Evolutionary conservation across 306 rosid genomes (phyloP), one percentile per base, ranked within the genome.

Genomic region (Glycine soja): DNA sequence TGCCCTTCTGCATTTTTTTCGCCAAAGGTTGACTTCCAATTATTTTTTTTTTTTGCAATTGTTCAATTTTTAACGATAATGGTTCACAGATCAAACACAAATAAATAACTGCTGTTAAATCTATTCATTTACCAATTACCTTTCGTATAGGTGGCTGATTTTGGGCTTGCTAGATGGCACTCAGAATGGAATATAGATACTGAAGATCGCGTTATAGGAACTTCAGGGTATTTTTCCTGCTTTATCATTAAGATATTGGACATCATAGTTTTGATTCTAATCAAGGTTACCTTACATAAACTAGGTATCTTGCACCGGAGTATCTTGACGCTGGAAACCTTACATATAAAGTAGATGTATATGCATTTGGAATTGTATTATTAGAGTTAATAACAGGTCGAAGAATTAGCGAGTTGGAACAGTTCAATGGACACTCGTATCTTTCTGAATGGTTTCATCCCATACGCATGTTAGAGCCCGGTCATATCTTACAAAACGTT

Each of bases 121-220:
- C 58, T 78, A 53, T 75, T 68, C 6, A 10, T 70, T 68, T 81
- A 5, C 59, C 66, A 40, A 3, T 36, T 4, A 36, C 4, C 4
- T 0, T 85, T 57, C 24, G 38, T 62, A 40, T 83, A 93, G 98
- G 94, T 95, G 88, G 95, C 94, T 46, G 98, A 91, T 83, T 93
- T 95, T 75, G 99, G 99, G 57, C 96, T 95, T 81, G 99, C 98
- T 8, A 88, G 97, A 82, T 93, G 95, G 98, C 90, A 87, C 79
- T 86, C 92, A 54, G 97, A 93, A 86, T 90, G 97, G 94, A 88
- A 88, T 36, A 75, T 81, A 69, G 74, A 87, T 80, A 80, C 82
- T 13, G 96, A 89, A 68, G 93, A 86, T 83, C 92, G 87, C 15
- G 83, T 87, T 9, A 80, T 87, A 67, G 94, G 96, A 82, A 83